Evolutionary conservation across 2,329 filamentous ascomycete species (phyloP).

Genomic region (Xylaria sp.): DNA sequence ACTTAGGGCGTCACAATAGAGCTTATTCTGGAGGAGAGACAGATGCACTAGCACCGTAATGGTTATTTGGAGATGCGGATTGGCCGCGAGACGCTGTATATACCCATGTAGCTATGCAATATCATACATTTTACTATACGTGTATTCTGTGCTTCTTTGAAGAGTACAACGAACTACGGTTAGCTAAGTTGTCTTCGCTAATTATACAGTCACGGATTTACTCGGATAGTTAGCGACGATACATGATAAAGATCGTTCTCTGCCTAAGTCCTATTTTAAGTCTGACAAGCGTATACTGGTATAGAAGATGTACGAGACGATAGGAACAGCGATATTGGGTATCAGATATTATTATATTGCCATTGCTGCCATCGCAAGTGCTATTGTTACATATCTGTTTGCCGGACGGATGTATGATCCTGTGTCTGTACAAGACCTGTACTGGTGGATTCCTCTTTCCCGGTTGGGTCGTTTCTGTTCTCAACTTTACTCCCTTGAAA

Average conservation of each 20-base stretch:
- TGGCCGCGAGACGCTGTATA: constrained; percentile 25
- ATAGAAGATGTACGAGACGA: too few relatives aligned
- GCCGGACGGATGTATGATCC: neutral
- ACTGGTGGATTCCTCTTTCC: neutral
- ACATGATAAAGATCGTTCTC: too few relatives aligned
- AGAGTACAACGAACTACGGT: neutral
- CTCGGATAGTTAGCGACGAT: too few relatives aligned
- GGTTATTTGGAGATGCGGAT: neutral
- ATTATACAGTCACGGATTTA: neutral
- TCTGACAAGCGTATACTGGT: too few relatives aligned
- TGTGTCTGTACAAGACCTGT: too few relatives aligned
- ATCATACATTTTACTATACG: constrained; percentile 10
- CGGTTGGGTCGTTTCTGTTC: neutral
- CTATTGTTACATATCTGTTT: constrained; percentile 4
- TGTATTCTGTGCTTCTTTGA: neutral
- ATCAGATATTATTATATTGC: constrained; percentile 11
- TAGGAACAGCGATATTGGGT: neutral
- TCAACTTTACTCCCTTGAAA: neutral
- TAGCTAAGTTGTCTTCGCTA: neutral
- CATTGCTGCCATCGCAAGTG: neutral
- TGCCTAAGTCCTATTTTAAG: too few relatives aligned
- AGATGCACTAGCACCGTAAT: neutral
- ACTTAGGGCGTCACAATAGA: neutral
- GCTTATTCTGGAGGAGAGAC: neutral
- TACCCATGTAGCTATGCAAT: constrained; percentile 32